Conservation (phyloP, 768 basidiomycete genomes). For the Tylopilus rubrobrunneus region DNA sequence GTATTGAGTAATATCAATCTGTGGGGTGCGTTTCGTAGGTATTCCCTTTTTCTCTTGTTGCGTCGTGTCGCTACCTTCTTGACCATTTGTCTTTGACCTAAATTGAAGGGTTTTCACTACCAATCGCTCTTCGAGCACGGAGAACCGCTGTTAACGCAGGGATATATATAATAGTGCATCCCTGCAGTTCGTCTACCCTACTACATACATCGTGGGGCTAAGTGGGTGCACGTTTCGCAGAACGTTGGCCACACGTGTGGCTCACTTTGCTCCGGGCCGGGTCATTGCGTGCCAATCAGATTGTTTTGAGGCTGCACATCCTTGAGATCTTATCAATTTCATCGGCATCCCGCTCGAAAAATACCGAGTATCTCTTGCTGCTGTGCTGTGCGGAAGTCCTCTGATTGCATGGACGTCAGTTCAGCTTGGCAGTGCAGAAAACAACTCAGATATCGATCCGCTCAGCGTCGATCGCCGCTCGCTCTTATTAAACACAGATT, state of each 20-base stretch:
- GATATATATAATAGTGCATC: background rate
- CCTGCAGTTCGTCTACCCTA: background rate
- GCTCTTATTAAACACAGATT: slow-evolving; percentile 2
- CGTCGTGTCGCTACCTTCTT: slow-evolving; percentile 12
- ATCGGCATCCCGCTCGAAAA: background rate
- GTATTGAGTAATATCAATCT: slow-evolving; percentile 41
- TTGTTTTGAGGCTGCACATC: background rate
- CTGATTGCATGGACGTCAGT: background rate
- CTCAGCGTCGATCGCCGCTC: slow-evolving; percentile 7
- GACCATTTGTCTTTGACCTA: slow-evolving; percentile 12
- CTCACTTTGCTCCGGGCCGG: background rate
- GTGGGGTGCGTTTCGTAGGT: slow-evolving; percentile 29
- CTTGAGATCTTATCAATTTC: background rate
- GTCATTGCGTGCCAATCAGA: background rate
- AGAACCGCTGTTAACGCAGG: background rate
- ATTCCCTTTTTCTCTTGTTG: slow-evolving; percentile 8
- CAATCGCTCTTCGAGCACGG: background rate
- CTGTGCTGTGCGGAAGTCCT: background rate
- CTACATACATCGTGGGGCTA: background rate
- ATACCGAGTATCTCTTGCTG: background rate
- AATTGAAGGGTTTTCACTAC: slow-evolving; percentile 3
- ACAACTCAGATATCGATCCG: slow-evolving; percentile 13
- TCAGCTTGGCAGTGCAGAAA: background rate
- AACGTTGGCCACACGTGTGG: background rate
- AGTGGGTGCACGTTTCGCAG: background rate